These are phyloP conservation scores for Trichophyton rubrum DNA, from an alignment of 2,329 filamentous ascomycete genomes.

Conservation along the genomic window DNA sequence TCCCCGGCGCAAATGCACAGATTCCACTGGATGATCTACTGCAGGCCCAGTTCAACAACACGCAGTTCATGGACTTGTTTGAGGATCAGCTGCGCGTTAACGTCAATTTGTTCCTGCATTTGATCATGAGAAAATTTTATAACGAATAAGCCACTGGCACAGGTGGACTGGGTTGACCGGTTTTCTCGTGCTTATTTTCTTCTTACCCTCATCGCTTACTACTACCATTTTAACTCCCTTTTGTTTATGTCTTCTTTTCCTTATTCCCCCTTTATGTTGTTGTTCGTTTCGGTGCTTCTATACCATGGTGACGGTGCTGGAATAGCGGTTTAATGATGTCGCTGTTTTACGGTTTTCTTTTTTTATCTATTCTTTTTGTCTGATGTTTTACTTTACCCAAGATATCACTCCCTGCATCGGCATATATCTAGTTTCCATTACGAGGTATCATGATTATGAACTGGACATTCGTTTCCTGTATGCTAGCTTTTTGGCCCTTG, in stretches of 20 bases:
- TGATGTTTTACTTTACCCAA: not conserved
- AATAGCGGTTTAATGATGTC: conserved; percentile 4
- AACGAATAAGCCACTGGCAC: conserved; percentile 20
- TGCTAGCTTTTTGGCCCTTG: not conserved
- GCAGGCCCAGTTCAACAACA: conserved; percentile 93
- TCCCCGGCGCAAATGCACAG: conserved; percentile 70
- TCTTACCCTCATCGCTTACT: not conserved
- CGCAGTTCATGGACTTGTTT: conserved; percentile 92
- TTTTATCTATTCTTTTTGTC: conserved; percentile 10
- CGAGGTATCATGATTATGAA: not conserved
- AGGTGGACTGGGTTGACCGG: conserved; percentile 3
- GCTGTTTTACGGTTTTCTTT: conserved; percentile 11
- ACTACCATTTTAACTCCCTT: not conserved
- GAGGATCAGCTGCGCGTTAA: conserved; percentile 79
- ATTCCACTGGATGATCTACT: conserved; percentile 86
- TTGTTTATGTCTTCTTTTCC: not conserved
- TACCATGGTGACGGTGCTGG: not conserved
- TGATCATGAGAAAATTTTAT: conserved; percentile 99
- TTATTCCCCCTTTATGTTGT: not conserved
- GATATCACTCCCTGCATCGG: not conserved
- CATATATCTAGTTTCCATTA: not conserved
- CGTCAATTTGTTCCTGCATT: conserved; percentile 89
- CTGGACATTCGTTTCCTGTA: not conserved
- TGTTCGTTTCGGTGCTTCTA: conserved; percentile 1
- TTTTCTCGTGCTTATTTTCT: not conserved